phyloP scores from a whole-genome alignment of 495 filamentous ascomycete species.

The Aspergillus conjunctus region DNA sequence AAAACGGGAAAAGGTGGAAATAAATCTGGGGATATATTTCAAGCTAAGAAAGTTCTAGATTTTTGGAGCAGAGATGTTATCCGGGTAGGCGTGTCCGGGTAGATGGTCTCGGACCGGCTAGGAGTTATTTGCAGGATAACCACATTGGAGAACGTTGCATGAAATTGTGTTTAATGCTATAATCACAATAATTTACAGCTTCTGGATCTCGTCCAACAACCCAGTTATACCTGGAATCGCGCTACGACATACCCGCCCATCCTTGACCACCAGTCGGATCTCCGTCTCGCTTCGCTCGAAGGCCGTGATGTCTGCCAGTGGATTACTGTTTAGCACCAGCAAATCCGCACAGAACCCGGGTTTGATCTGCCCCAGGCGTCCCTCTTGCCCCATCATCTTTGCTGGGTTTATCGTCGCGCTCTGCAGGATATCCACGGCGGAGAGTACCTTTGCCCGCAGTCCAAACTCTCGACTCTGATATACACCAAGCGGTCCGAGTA shows the following conservation, averaged over 20 bases:
- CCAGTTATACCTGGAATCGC: no score
- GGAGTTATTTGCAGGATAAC: no score
- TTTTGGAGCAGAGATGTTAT: no score
- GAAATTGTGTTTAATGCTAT: no score
- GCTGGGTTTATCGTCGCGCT: constrained; percentile 56
- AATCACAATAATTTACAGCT: no score
- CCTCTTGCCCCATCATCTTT: constrained; percentile 44
- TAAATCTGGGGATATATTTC: no score
- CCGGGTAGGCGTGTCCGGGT: no score
- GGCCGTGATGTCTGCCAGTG: constrained; percentile 54
- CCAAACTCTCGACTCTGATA: constrained; percentile 55
- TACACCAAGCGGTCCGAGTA: constrained; percentile 49
- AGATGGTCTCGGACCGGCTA: no score
- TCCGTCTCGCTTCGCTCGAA: constrained; percentile 44
- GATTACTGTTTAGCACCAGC: constrained; percentile 47
- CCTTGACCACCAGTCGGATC: constrained; percentile 52
- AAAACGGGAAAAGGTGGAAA: no score
- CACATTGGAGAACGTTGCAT: no score
- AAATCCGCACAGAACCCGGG: constrained; percentile 45
- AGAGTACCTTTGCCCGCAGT: constrained; percentile 46
- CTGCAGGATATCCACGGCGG: constrained; percentile 45
- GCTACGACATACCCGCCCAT: constrained; percentile 40
- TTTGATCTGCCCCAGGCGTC: constrained; percentile 48
- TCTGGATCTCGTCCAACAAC: no score
- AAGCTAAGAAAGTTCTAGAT: no score